Evolutionary conservation across 768 basidiomycete genomes (phyloP), one percentile per base, ranked within the genome.

Genomic region (Suillus sp.): DNA sequence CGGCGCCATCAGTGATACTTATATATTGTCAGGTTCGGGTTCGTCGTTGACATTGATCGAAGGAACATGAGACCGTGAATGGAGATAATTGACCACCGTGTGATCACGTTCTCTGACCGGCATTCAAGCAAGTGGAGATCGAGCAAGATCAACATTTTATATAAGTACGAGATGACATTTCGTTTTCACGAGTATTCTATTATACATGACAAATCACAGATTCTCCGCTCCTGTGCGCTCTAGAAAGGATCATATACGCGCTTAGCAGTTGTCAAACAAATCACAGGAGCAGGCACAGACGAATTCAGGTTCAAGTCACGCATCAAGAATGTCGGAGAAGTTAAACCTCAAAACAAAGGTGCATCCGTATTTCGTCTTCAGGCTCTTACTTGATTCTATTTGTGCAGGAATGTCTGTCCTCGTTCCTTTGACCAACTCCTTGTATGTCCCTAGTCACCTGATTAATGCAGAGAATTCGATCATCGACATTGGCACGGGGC

Each of bases 401-500:
- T 6, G 45, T 56, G 14, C 68, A 98, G 96, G 83, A 67, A 96
- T 93, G 81, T 87, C 89, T 25, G 86, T 97, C 65, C 82, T 99
- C 16, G 93, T 99, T 11, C 96, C 97, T 7, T 77, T 99, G 61
- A 98, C 96, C 18, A 93, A 92, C 74, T 98, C 96, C 1, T 84
- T 99, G 2, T 99, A 98, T 72, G 91, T 99, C 27, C 95, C 96
- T 2, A 96, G 96, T 22, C 94, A 89, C 77, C 81, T 99, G 54
- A 82, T 80, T 47, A 91, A 97, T 71, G 75, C 85, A 1, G 90
- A 95, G 51, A 85, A 93, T 68, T 95, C 99, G 54, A 89, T 99
- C 65, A 86, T 99, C 43, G 97, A 99, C 73, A 83, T 99, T 32
- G 97, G 97, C 1, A 99, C 96, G 0, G 96, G 97, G 0, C 99